phyloP scores from a whole-genome alignment of 2,329 filamentous ascomycete genomes.

The Gnomoniopsis smithogilvyi region DNA sequence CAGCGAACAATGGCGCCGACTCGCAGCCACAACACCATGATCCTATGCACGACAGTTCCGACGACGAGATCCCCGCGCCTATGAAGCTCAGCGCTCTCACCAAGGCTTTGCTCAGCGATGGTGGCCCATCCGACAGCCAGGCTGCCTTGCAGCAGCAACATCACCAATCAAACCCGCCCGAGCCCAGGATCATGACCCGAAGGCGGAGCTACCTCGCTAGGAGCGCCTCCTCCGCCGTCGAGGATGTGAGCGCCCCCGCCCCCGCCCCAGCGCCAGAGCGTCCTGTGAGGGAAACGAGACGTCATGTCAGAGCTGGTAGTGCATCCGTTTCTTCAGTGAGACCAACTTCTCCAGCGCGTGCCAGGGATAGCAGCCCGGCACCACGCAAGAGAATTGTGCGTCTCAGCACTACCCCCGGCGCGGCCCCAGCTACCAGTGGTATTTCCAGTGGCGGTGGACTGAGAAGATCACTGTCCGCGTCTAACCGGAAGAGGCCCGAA shows the following conservation, averaged over 20 bases:
- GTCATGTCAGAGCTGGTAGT: constrained; percentile 46
- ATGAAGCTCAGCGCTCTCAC: constrained; percentile 94
- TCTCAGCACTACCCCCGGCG: constrained; percentile 46
- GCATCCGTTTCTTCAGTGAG: constrained; percentile 39
- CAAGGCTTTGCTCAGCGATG: constrained; percentile 74
- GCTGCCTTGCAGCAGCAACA: constrained; percentile 20
- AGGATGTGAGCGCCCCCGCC: constrained; percentile 26
- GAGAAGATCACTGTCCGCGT: constrained; percentile 47
- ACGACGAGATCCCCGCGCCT: constrained; percentile 87
- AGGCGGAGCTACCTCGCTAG: constrained; percentile 47
- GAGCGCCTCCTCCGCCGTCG: constrained; percentile 39
- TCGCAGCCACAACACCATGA: constrained; percentile 43
- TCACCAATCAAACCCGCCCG: constrained; percentile 19
- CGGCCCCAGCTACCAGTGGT: constrained; percentile 28
- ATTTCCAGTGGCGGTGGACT: constrained; percentile 31
- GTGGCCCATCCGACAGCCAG: constrained; percentile 45
- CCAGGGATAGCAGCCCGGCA: constrained; percentile 49
- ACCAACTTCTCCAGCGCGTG: constrained; percentile 41
- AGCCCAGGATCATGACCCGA: constrained; percentile 46
- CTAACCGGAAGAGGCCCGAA: constrained; percentile 23
- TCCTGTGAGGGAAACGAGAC: constrained; percentile 30
- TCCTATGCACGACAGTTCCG: constrained; percentile 78
- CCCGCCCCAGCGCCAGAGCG: constrained; percentile 18
- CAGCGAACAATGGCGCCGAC: constrained; percentile 23
- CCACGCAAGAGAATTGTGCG: constrained; percentile 55